These are phyloP conservation scores for Cerrena zonata DNA, from an alignment of 1,284 basidiomycete genomes.

Conservation along the genomic window DNA sequence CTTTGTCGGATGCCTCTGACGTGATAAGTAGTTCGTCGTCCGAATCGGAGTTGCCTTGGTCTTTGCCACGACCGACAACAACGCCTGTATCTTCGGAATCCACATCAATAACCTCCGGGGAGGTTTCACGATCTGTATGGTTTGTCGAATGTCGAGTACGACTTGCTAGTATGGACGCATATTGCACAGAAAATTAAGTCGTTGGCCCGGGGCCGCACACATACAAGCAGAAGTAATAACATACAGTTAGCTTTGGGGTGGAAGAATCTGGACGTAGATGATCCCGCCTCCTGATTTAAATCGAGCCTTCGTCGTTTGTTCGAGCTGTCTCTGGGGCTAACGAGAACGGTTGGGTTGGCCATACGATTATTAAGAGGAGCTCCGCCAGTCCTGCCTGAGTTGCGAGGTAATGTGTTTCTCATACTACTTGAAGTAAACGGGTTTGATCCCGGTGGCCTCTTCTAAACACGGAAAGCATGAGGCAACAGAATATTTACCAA, in stretches of 20 bases:
- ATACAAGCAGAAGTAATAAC: neutral
- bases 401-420: no score
- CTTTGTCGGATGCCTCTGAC: no score
- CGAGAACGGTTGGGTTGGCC: neutral
- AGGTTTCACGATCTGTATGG: neutral
- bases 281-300: neutral
- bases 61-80: neutral
- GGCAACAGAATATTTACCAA: neutral
- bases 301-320: neutral
- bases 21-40: neutral
- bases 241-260: no score
- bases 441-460: no score
- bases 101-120: neutral
- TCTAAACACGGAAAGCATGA: no score
- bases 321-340: neutral
- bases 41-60: neutral
- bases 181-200: neutral
- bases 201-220: no score
- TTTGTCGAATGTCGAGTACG: neutral
- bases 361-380: no score
- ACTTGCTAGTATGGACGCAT: neutral
- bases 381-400: no score
- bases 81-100: neutral
- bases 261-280: neutral
- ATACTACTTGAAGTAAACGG: no score